These are phyloP conservation scores for Rhodotorula paludigena DNA, from an alignment of 768 basidiomycete species.

Conservation along the genomic window DNA sequence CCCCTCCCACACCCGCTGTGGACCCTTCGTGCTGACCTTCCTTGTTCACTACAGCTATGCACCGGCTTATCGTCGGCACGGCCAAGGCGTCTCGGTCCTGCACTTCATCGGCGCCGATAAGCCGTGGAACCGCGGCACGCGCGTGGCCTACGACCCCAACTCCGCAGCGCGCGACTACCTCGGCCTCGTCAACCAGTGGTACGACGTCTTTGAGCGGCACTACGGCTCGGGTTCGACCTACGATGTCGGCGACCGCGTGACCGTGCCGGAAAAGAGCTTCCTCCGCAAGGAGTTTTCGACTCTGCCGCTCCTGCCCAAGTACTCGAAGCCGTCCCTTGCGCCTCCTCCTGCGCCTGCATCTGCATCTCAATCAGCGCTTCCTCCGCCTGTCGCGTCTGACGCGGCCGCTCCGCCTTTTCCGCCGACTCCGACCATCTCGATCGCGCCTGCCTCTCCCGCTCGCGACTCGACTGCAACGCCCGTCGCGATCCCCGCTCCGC, in stretches of 20 bases:
- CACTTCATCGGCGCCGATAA: slow-evolving; percentile 97
- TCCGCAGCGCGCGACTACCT: slow-evolving; percentile 60
- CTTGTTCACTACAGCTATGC: slow-evolving; percentile 64
- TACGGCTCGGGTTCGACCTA: slow-evolving; percentile 60
- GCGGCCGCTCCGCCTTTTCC: background rate
- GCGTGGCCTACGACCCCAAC: slow-evolving; percentile 29
- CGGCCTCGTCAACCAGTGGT: slow-evolving; percentile 85
- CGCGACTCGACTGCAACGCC: slow-evolving; percentile 1
- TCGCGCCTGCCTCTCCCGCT: slow-evolving; percentile 7
- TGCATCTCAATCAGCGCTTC: background rate
- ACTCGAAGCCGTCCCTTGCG: background rate
- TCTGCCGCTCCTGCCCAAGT: slow-evolving; percentile 52
- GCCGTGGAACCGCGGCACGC: slow-evolving; percentile 63
- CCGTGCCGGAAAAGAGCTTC: slow-evolving; percentile 44
- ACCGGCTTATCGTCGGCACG: slow-evolving; percentile 91
- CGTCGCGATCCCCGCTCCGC: slow-evolving; percentile 14
- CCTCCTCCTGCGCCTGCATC: background rate
- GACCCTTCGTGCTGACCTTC: background rate
- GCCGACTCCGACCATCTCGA: slow-evolving; percentile 16
- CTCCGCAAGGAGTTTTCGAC: slow-evolving; percentile 43
- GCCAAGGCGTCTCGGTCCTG: slow-evolving; percentile 73
- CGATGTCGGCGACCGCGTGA: slow-evolving; percentile 36
- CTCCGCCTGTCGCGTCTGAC: background rate
- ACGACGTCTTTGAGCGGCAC: slow-evolving; percentile 77
- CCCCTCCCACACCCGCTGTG: background rate